Evolutionary conservation across 345 rosid genomes (phyloP), one percentile per base, ranked within the genome.

Genomic region (Eutrema yunnanense): DNA sequence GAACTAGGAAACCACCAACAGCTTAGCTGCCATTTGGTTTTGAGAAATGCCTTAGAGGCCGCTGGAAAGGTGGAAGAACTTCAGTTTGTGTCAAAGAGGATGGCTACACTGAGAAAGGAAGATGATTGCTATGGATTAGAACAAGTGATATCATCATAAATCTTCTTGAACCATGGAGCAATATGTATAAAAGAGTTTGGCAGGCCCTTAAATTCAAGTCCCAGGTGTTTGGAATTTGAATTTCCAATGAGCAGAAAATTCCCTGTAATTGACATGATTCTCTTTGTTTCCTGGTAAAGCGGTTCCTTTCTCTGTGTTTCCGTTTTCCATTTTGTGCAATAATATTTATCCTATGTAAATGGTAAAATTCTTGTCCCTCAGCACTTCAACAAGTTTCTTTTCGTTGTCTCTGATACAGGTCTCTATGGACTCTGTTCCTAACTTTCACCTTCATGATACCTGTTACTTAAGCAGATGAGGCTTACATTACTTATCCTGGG

Each of bases 81-180:
- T 42, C 67, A 81, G 30, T 92, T 88, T 83, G 79, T 92, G 58
- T 60, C 67, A 5, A 86, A 83, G 87, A 92, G 86, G 75, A 86
- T 88, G 78, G 73, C 81, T 34, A 68, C 73, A 74, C 1, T 33
- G 54, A 40, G 44, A n/a, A 42, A 26, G n/a, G 49, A 43, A 68
- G 69, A 65, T 71, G 53, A 72, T 71, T 57, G 54, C 42, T 56
- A 6, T 57, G 62, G 16, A 71, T 27, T n/a, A 40, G 62, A 50
- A 56, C 48, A 29, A 62, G 16, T 26, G 9, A 63, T 46, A 26
- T 13, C 56, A 53, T 38, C 48, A 41, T 66, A 41, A 59, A 50
- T 54, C 7, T 43, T 44, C 37, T 72, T 62, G 54, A 52, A 10
- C 33, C 10, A 40, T 57, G 6, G 30, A 37, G 62, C 44, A 37